Percentiles rank a stretch among this genome's conserved stretches.
Conservation (phyloP, 176 grass and related monocot genomes). For the Bolboschoenus planiculmis region DNA sequence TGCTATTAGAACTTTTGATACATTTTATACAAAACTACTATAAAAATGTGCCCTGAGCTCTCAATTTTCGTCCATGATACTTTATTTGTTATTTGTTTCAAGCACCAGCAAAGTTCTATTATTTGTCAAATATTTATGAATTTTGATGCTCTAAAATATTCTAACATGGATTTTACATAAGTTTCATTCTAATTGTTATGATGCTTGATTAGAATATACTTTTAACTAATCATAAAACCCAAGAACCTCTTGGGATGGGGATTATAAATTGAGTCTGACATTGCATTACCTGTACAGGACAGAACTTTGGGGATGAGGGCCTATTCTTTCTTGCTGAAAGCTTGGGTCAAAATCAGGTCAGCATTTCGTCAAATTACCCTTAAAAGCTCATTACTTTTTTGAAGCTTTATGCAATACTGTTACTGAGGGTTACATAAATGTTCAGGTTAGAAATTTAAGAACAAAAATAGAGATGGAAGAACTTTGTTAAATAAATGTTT, state of each 20-base stretch:
- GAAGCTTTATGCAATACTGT: neutral
- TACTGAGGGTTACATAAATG: neutral
- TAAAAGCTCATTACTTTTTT: neutral
- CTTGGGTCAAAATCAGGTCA: slow-evolving; percentile 89
- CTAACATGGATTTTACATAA: neutral
- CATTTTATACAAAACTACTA: too few species aligned
- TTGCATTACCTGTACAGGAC: slow-evolving; percentile 44
- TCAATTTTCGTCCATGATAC: too few species aligned
- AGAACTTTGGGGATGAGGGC: slow-evolving; percentile 92
- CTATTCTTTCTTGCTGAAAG: slow-evolving; percentile 96
- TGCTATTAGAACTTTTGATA: too few species aligned
- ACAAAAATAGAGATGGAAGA: neutral
- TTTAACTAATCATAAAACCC: neutral
- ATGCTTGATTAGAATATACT: neutral
- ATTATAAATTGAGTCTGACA: neutral
- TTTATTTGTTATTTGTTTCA: too few species aligned
- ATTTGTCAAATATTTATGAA: neutral
- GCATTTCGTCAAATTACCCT: neutral
- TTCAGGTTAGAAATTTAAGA: neutral
- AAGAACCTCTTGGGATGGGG: too few species aligned
- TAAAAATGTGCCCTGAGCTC: too few species aligned
- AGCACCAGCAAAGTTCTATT: too few species aligned
- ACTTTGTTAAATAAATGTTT: neutral
- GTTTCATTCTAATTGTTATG: too few species aligned
- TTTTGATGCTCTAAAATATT: too few species aligned